These are phyloP conservation scores for Zymoseptoria ardabiliae DNA, from an alignment of 2,329 filamentous ascomycete genomes.

Conservation along the genomic window DNA sequence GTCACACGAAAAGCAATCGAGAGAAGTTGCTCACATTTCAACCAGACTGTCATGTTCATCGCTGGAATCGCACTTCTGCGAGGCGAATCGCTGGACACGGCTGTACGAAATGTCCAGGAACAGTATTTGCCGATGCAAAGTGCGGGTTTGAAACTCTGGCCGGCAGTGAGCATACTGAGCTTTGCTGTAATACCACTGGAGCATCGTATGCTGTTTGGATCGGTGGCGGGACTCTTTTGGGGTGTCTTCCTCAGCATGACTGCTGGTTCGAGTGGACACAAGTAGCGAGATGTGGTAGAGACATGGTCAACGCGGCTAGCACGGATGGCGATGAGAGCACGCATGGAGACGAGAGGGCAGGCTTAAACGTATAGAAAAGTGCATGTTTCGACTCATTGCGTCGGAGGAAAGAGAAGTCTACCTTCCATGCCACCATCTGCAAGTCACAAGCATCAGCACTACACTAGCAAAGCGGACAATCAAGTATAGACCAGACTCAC, in stretches of 20 bases:
- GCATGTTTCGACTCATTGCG: background rate
- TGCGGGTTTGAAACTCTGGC: slow-evolving; percentile 69
- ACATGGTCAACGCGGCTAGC: no score
- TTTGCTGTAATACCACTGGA: slow-evolving; percentile 67
- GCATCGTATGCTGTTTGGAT: slow-evolving; percentile 62
- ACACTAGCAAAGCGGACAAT: background rate
- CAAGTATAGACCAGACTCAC: slow-evolving; percentile 3
- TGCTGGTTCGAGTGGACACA: slow-evolving; percentile 17
- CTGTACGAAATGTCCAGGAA: slow-evolving; percentile 16
- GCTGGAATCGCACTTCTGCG: slow-evolving; percentile 52
- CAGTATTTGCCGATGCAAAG: slow-evolving; percentile 46
- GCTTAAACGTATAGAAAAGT: background rate
- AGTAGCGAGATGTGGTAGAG: background rate
- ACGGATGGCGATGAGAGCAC: background rate
- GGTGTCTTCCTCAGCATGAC: slow-evolving; percentile 66
- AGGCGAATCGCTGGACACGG: slow-evolving; percentile 17
- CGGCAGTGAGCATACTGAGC: slow-evolving; percentile 60
- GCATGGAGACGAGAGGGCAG: background rate
- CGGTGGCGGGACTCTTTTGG: slow-evolving; percentile 65
- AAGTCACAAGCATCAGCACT: slow-evolving; percentile 8
- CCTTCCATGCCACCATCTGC: slow-evolving; percentile 27
- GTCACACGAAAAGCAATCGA: background rate
- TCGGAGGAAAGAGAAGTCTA: slow-evolving; percentile 18
- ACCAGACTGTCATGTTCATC: slow-evolving; percentile 53
- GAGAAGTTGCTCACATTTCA: background rate